These are phyloP conservation scores for Sporothrix mexicana DNA, from an alignment of 2,329 filamentous ascomycete genomes.

Conservation along the genomic window DNA sequence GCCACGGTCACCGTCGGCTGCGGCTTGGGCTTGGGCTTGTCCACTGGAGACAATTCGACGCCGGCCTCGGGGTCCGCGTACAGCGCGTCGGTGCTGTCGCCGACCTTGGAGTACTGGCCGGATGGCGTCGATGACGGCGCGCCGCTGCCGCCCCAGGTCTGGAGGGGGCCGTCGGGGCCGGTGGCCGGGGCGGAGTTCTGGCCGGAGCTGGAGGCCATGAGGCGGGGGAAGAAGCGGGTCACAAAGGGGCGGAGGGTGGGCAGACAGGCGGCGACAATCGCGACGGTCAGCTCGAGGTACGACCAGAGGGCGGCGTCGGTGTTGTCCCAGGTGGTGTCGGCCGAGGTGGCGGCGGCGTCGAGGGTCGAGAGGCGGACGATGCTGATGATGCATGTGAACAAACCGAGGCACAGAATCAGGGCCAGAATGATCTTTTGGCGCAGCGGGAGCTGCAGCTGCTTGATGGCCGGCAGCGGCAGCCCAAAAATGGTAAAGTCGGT, in stretches of 20 bases:
- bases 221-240: neutral
- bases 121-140: neutral
- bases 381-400: conserved; percentile 43
- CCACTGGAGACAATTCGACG: neutral
- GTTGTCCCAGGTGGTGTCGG: conserved; percentile 42
- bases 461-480: conserved; percentile 36
- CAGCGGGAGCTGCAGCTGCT: neutral
- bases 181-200: neutral
- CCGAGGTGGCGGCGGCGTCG: conserved; percentile 37
- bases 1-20: no score
- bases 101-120: conserved; percentile 1
- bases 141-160: conserved; percentile 12
- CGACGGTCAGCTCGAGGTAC: conserved; percentile 42
- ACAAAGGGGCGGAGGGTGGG: conserved; percentile 16
- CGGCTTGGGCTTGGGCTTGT: neutral
- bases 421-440: conserved; percentile 6
- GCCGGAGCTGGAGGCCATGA: neutral
- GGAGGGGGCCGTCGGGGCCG: neutral
- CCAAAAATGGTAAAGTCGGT: conserved; percentile 41
- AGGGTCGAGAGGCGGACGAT: conserved; percentile 42
- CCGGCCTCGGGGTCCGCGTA: neutral
- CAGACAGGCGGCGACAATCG: conserved; percentile 36
- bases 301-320: conserved; percentile 44
- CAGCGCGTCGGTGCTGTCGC: conserved; percentile 15
- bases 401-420: neutral